These are phyloP conservation scores for Exsudoporus frostii DNA, from an alignment of 768 basidiomycete species.

Conservation along the genomic window DNA sequence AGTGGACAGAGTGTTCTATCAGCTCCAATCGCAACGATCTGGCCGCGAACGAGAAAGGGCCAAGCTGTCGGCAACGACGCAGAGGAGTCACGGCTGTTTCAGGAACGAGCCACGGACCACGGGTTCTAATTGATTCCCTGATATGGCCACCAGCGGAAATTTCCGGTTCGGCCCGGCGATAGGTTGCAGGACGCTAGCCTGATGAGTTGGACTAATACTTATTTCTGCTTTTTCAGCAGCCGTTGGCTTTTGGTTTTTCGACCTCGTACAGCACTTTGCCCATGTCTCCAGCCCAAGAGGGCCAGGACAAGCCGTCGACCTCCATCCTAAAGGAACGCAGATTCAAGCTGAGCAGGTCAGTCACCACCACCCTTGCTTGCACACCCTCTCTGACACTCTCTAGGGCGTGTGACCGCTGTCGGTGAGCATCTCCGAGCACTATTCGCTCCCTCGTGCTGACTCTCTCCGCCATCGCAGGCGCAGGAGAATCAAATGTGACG, in stretches of 20 bases:
- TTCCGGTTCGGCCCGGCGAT: slow-evolving; percentile 29
- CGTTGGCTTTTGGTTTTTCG: slow-evolving; percentile 5
- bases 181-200: slow-evolving; percentile 1
- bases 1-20: slow-evolving; percentile 20
- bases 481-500: slow-evolving; percentile 83
- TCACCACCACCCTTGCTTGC: not conserved
- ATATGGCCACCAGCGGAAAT: slow-evolving; percentile 24
- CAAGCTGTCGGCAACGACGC: slow-evolving; percentile 9
- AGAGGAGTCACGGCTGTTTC: slow-evolving; percentile 26
- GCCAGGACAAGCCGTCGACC: slow-evolving; percentile 44
- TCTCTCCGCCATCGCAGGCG: slow-evolving; percentile 43
- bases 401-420: slow-evolving; percentile 88
- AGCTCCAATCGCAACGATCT: slow-evolving; percentile 23
- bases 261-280: slow-evolving; percentile 5
- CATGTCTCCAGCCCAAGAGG: slow-evolving; percentile 33
- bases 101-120: slow-evolving; percentile 21
- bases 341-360: slow-evolving; percentile 84
- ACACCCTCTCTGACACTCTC: slow-evolving; percentile 8
- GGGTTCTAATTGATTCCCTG: slow-evolving; percentile 20
- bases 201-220: slow-evolving; percentile 26
- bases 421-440: slow-evolving; percentile 47
- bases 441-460: not conserved
- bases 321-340: slow-evolving; percentile 73
- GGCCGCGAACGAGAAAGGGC: slow-evolving; percentile 14
- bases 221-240: slow-evolving; percentile 16